Evolutionary conservation across 495 filamentous ascomycete species (phyloP).

Genomic region (Aspergillus affinis): DNA sequence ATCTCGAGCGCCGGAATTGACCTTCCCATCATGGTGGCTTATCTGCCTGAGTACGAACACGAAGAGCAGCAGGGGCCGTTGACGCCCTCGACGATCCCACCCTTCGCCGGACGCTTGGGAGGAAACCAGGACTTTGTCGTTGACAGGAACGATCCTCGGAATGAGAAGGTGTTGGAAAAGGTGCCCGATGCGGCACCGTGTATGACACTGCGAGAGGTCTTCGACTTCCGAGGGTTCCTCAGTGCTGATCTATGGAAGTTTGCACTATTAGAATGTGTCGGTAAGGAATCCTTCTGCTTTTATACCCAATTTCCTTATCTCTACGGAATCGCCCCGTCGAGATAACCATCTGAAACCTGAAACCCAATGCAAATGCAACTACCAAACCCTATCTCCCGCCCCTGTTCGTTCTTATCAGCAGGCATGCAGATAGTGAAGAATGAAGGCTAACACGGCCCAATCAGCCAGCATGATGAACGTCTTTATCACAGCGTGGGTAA

Average conservation of each 20-base stretch:
- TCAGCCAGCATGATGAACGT: conserved; percentile 29
- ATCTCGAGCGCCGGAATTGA: not conserved
- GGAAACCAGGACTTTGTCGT: conserved; percentile 48
- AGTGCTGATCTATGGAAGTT: conserved; percentile 47
- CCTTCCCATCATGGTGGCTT: conserved; percentile 2
- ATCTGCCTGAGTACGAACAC: conserved; percentile 15
- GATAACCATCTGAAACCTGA: not conserved
- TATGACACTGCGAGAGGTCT: conserved; percentile 38
- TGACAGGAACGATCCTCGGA: conserved; percentile 37
- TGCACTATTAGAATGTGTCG: conserved; percentile 39
- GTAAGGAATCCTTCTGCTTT: conserved; percentile 13
- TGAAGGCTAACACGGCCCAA: not conserved
- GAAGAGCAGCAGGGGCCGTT: conserved; percentile 3
- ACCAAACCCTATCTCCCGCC: too few relatives aligned
- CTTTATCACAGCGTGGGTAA: conserved; percentile 29
- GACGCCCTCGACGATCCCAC: conserved; percentile 19
- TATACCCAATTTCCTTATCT: not conserved
- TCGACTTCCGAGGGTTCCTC: conserved; percentile 37
- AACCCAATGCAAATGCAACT: not conserved
- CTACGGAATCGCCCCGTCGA: not conserved
- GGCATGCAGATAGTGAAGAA: not conserved
- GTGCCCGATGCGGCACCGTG: conserved; percentile 47
- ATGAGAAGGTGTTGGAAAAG: conserved; percentile 32
- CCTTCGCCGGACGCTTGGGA: conserved; percentile 51
- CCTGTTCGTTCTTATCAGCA: not conserved